Base-by-base conservation (phyloP, 176 grass and related monocot species). In the Elaeis guineensis region DNA sequence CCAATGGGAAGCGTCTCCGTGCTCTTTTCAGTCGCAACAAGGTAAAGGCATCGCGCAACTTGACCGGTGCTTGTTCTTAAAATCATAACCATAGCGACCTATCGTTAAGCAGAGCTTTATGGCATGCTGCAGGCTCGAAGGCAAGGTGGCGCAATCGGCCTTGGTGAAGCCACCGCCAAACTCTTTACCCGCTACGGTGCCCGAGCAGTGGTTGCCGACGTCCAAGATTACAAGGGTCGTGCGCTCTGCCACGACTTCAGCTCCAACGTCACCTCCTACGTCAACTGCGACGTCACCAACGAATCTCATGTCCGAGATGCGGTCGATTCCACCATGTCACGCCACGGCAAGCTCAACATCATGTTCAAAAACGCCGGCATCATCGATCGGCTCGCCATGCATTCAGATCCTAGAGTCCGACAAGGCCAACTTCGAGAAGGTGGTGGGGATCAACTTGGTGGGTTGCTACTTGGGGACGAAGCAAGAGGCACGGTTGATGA, bases 311-410 rank as follows among this genome's bases (percentile, higher is more conserved):
- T 60, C 25, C 17, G 20, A 30, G 17, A 18, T 1, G 59, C 29
- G 7, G 59, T 62, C 17, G 59, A 62, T 9, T 19, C 59, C 59
- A 18, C 59, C 26, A 11, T 62, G 5, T 62, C 59, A 2, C 29
- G 17, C 59, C 26, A 44, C n/a, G 59, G 59, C 2, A 62, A 62
- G 59, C 59, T 62, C 28, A 29, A 62, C 59, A 29, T 62, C 26
- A 62, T 62, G 59, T 62, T 48, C n/a, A 62, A 62, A 28, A 62
- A 62, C 59, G 59, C 59, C 17, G 59, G 59, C 59, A 11, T 35
- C 26, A 9, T 62, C 28, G 28, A n/a, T n/a, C n/a, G n/a, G 28
- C 3, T 29, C 28, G 28, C 28, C 28, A 5, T 2, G 28, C 28
- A 4, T 29, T 1, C 3, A 29, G 3, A 5, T 29, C 3, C 5